Conservation (phyloP, 805 yeast genomes). For the Saccharomycopsis sp. region DNA sequence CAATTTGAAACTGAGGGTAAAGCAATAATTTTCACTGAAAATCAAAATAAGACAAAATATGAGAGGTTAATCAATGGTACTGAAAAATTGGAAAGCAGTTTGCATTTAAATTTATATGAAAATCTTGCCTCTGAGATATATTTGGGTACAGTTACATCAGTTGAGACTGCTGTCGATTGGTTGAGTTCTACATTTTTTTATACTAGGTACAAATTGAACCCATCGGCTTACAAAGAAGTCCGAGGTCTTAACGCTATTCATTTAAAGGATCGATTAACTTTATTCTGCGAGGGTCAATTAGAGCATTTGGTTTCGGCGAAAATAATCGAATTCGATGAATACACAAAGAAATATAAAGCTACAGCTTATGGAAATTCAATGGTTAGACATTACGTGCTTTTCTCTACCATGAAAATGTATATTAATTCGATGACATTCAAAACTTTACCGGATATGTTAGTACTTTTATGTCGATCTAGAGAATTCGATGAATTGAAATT, state of each 20-base stretch:
- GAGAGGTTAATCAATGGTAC: slow-evolving; percentile 36
- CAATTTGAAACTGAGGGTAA: slow-evolving; percentile 46
- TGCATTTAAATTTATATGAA: slow-evolving; percentile 35
- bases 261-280: slow-evolving; percentile 29
- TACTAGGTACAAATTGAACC: slow-evolving; percentile 35
- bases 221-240: slow-evolving; percentile 33
- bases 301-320: slow-evolving; percentile 28
- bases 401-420: slow-evolving; percentile 36
- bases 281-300: slow-evolving; percentile 32
- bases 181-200: slow-evolving; percentile 43
- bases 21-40: slow-evolving; percentile 43
- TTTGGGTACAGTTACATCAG: slow-evolving; percentile 33
- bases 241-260: slow-evolving; percentile 14
- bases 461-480: slow-evolving; percentile 29
- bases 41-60: slow-evolving; percentile 31
- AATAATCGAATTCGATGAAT: slow-evolving; percentile 26
- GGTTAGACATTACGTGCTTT: slow-evolving; percentile 41
- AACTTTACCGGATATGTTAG: slow-evolving; percentile 23
- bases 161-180: slow-evolving; percentile 39
- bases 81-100: slow-evolving; percentile 40
- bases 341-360: slow-evolving; percentile 23
- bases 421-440: slow-evolving; percentile 23
- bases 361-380: slow-evolving; percentile 41
- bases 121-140: slow-evolving; percentile 39
- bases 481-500: slow-evolving; percentile 38